These are phyloP conservation scores for Sporothrix dimorphospora DNA, from an alignment of 2,329 filamentous ascomycete species.

Conservation along the genomic window DNA sequence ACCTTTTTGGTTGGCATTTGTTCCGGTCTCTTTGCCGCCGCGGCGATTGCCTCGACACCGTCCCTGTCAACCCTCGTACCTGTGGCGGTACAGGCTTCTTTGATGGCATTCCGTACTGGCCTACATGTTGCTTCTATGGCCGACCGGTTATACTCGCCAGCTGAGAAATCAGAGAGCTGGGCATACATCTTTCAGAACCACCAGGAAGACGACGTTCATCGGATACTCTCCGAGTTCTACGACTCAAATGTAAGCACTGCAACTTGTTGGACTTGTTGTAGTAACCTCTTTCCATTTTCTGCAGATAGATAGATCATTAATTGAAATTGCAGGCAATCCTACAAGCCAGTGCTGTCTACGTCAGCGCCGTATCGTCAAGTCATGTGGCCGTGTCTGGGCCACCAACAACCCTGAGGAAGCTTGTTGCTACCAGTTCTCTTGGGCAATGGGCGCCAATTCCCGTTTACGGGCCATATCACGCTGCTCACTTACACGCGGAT, in stretches of 20 bases:
- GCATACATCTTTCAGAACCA: slow-evolving; percentile 66
- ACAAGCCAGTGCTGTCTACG: slow-evolving; percentile 52
- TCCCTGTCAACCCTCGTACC: slow-evolving; percentile 65
- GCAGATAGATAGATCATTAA: too few relatives aligned
- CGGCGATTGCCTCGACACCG: slow-evolving; percentile 65
- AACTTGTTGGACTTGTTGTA: too few relatives aligned
- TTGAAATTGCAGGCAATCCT: slow-evolving; percentile 44
- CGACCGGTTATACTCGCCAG: slow-evolving; percentile 48
- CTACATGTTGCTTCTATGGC: slow-evolving; percentile 57
- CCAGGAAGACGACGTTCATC: slow-evolving; percentile 54
- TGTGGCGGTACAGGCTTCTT: slow-evolving; percentile 64
- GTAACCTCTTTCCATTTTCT: too few relatives aligned
- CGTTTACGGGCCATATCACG: slow-evolving; percentile 61
- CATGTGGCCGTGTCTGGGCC: slow-evolving; percentile 60
- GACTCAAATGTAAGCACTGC: slow-evolving; percentile 50
- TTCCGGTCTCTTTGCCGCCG: slow-evolving; percentile 70
- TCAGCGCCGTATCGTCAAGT: slow-evolving; percentile 55
- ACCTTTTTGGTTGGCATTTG: slow-evolving; percentile 66
- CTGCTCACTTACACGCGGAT: slow-evolving; percentile 54
- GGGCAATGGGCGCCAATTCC: slow-evolving; percentile 52
- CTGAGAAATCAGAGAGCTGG: slow-evolving; percentile 62
- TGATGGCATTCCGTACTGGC: slow-evolving; percentile 68
- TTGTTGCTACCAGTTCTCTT: slow-evolving; percentile 47
- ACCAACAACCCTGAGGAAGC: slow-evolving; percentile 50
- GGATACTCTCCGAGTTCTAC: slow-evolving; percentile 61